Conservation (phyloP, 2,329 filamentous ascomycete genomes). For the Tolypocladium tropicale region DNA sequence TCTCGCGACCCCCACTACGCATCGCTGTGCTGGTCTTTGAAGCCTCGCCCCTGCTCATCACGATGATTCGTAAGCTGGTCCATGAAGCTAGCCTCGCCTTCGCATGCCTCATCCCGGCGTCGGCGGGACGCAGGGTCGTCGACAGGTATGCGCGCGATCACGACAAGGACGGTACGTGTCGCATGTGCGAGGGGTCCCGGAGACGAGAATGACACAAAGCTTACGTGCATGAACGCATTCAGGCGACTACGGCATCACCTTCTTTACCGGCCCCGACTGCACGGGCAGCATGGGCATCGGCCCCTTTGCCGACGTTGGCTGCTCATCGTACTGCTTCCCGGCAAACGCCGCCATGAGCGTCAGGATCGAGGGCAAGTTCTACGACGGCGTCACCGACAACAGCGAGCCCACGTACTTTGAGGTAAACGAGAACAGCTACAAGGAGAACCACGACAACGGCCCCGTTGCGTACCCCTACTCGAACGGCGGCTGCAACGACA, state of each 20-base stretch:
- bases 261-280: slow-evolving; percentile 1
- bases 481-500: background rate
- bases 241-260: background rate
- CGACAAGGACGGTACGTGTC: background rate
- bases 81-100: background rate
- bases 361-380: background rate
- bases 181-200: no score
- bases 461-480: background rate
- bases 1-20: no score
- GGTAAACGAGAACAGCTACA: background rate
- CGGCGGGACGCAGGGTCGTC: no score
- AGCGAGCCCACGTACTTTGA: no score
- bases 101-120: background rate
- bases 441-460: background rate
- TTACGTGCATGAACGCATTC: background rate
- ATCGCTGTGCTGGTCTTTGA: no score
- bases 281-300: background rate
- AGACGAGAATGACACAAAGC: no score
- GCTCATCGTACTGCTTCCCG: background rate
- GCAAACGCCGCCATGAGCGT: background rate
- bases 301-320: background rate
- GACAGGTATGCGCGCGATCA: no score
- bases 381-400: background rate
- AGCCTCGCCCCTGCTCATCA: background rate
- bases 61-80: background rate